Evolutionary conservation across 2,329 filamentous ascomycete species (phyloP), one percentile per base, ranked within the genome.

Genomic region (Hypoxylon sp.): DNA sequence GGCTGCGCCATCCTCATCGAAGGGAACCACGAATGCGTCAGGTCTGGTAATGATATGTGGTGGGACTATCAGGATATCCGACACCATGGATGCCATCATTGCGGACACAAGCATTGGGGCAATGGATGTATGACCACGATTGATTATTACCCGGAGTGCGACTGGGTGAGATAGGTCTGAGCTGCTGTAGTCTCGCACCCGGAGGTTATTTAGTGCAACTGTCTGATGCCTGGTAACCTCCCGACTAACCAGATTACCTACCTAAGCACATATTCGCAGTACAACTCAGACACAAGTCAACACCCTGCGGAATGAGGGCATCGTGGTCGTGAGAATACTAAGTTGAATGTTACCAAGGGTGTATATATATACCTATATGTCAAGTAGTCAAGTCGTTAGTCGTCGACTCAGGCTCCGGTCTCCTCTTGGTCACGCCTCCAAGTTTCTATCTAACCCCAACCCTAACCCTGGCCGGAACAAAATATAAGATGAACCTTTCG

Each of bases 61-160:
- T 61, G 51, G 51, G 66, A 68, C 32, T 68, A 66, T 16, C 66
- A 68, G 48, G 66, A 63, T 2, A 68, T 68, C 14, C 48, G 66
- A 2, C 2, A 48, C 1, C 28, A 11, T 4, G 52, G 56, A 5
- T 68, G 66, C 18, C 63, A 68, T n/a, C 59, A 58, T n/a, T 68
- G 66, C 56, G 66, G 66, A n/a, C 48, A 58, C 33, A 68, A 66
- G 49, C 16, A 59, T n/a, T 68, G 63, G 63, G 38, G 48, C 12
- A 18, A 58, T 2, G 63, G 63, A 12, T 68, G 66, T 30, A 24
- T 12, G 16, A 68, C 66, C 0, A 58, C 49, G 8, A 63, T 68
- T 26, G 56, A 68, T 48, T 68, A 66, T 26, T 30, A 46, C 1
- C 64, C 64, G 11, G 38, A 56, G 28, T 67, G 64, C 24, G 40